phyloP scores from a whole-genome alignment of 768 basidiomycete genomes.

The Austroboletus festivus region DNA sequence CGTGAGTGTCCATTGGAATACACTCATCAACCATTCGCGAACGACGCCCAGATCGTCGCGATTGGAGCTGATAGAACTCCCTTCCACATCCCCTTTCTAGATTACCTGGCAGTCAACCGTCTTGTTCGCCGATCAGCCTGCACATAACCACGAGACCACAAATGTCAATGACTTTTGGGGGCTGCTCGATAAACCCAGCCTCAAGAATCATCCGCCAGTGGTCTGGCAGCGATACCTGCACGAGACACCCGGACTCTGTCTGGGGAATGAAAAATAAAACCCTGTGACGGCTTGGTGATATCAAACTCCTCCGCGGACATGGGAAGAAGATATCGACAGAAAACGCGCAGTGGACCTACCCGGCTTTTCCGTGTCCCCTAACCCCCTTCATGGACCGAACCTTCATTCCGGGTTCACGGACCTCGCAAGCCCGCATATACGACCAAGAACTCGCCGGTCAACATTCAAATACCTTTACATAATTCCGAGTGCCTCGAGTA shows the following conservation, averaged over 20 bases:
- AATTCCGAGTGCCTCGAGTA: not conserved
- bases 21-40: slow-evolving; percentile 16
- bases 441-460: slow-evolving; percentile 6
- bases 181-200: too few species aligned
- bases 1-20: too few species aligned
- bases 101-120: slow-evolving; percentile 3
- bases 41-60: slow-evolving; percentile 18
- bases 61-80: slow-evolving; percentile 24
- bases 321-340: not conserved
- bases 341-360: slow-evolving; percentile 13
- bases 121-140: slow-evolving; percentile 23
- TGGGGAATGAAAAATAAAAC: too few species aligned
- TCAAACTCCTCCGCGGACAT: slow-evolving; percentile 28
- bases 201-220: too few species aligned
- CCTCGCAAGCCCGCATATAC: slow-evolving; percentile 11
- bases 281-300: slow-evolving; percentile 3
- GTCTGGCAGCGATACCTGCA: not conserved
- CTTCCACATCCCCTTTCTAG: slow-evolving; percentile 7
- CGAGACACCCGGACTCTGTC: slow-evolving; percentile 19
- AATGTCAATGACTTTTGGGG: too few species aligned
- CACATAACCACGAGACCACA: slow-evolving; percentile 2
- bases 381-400: too few species aligned
- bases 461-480: not conserved
- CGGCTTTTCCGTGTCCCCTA: slow-evolving; percentile 13
- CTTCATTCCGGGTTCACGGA: slow-evolving; percentile 22